Evolutionary conservation across 352 stramenopile genomes (phyloP), one percentile per base, ranked within the genome.

Genomic region (Thalassiosira pacifica): DNA sequence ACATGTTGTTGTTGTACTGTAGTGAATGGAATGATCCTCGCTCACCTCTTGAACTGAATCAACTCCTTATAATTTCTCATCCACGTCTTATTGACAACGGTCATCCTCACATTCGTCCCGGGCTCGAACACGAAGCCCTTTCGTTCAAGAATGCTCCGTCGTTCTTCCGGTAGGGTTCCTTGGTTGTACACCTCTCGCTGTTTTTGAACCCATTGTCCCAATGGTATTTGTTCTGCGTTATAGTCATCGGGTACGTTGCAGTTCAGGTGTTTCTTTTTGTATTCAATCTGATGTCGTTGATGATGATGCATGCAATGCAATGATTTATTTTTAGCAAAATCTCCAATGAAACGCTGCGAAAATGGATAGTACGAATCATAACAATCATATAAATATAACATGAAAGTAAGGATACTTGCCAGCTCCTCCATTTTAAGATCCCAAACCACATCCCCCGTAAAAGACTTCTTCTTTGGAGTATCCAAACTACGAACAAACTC

Each of bases 31-130:
- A 42, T 42, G 34, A 42, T 42, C 10, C 34, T 42, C 34, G 10
- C 34, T 42, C 34, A 42, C 8, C 65, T 10, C 19, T 73, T 73
- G 65, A 73, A 73, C 19, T 73, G 65, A 27, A 40, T n/a, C 5
- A 73, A 34, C 65, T 73, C 65, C 16, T 59, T 53, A n/a, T 73
- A 73, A 18, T 73, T 73, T 31, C 32, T 60, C n/a, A n/a, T 73
- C 34, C 32, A 73, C n/a, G 31, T 8, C 10, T 61, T 22, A 24
- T 29, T 31, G 10, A 73, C n/a, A 10, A 73, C 26, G 31, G 65
- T 73, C 2, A 8, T 73, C 22, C 10, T 48, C 2, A 73, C 65
- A 34, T 73, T 61, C 18, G 65, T 73, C 3, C 24, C 65, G 8
- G 65, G 65, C 34, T 73, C 65, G n/a, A 73, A 73, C n/a, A 73